Evolutionary conservation across 345 rosid species (phyloP), one percentile per base, ranked within the genome.

Genomic region (Rhodomyrtus tomentosa): DNA sequence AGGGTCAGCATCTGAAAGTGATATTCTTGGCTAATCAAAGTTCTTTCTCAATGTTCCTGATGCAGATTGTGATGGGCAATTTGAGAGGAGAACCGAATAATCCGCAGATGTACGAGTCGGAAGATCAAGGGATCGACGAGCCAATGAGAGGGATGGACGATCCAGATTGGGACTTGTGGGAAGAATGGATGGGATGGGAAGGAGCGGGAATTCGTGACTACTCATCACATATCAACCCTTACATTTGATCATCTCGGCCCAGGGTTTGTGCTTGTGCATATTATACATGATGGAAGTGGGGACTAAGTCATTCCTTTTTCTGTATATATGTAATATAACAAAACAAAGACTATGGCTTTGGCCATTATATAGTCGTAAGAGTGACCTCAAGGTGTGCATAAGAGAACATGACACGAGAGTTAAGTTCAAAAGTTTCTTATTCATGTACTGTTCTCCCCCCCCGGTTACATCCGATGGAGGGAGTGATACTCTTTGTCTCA

Each of bases 121-220:
- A 74, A 16, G 94, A 93, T 84, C 82, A 86, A 76, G 94, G 85
- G 22, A 58, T 51, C 0, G 91, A 92, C 10, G 98, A 93, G 59
- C 88, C 90, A n/a, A 85, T 89, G 82, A 88, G 89, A 50, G 98
- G 93, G 86, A 90, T 90, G 94, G 52, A 90, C 51, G 94, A 95
- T 83, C 90, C 91, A 29, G 96, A 95, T 48, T 93, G 92, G 84
- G 98, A 93, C 48, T 55, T 96, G 86, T 95, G 99, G 98, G 99
- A 96, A 20, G 98, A 94, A 84, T 96, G 99, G 98, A 96, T 96
- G 99, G 98, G 98, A 21, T 96, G 98, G 97, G 99, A 96, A 90
- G 98, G 99, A 50, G 99, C 96, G 52, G 98, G 98, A 40, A 94
- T 94, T 38, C 85, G 95, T 1, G 98, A 92, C 82, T 96, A 95